Evolutionary conservation across 768 basidiomycete genomes (phyloP), one percentile per base, ranked within the genome.

Genomic region (Plicaturopsis crispa): DNA sequence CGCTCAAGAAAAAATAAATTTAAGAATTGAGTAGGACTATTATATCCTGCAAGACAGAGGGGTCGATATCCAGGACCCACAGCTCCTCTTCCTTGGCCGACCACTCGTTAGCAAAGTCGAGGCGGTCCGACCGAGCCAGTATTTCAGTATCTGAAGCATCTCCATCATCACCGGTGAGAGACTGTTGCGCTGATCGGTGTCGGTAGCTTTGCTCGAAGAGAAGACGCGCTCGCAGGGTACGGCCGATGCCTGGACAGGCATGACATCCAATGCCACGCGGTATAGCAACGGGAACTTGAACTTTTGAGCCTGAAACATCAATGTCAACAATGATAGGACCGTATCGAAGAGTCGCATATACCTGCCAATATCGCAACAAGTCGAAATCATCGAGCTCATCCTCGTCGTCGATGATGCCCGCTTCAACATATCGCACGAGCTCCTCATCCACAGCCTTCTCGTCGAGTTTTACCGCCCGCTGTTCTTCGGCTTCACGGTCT

Each of bases 221-320:
- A 52, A 52, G 2, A 45, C 42, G 7, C 44, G 33, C 42, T 52
- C 46, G 17, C 44, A 43, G 11, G 49, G 49, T 20, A 50, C 44
- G 20, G 47, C 38, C 1, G 48, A 49, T 12, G 45, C 50, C 34
- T 51, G 48, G 8, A 14, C 26, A 14, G 26, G 26, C 8, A 28
- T 8, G 26, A 28, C 26, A 28, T 28, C 14, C 10, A 28, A 14
- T 14, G 26, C 26, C 8, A 28, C 14, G 10, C 26, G 8, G 10
- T 14, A 28, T 28, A 28, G 26, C 14, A 28, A 28, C 14, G 26
- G 26, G 26, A 8, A 28, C 8, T 8, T 28, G 26, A 8, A 8
- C 14, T 28, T 8, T 14, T 28, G 8, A 8, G 26, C 8, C 26
- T 28, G 26, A 8, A 28, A 28, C 26, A 28, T 28, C 10, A 8